phyloP scores from a whole-genome alignment of 148 eudicot species.

The Euryodendron excelsum region DNA sequence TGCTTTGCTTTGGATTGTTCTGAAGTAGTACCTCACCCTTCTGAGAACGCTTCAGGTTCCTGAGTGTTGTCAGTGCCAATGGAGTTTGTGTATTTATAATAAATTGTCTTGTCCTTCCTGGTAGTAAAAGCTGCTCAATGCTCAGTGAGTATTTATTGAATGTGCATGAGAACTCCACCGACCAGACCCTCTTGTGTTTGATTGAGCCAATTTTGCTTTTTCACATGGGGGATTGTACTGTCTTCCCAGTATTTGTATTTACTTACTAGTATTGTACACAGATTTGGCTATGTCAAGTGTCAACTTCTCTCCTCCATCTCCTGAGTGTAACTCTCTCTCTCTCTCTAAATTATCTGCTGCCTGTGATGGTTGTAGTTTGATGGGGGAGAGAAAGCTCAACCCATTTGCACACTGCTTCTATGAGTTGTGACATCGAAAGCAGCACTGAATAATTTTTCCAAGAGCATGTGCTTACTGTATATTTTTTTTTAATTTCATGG shows the following conservation, averaged over 20 bases:
- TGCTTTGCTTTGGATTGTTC: neutral
- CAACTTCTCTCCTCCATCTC: neutral
- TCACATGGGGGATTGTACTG: neutral
- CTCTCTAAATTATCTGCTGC: neutral
- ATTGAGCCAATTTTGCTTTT: no score
- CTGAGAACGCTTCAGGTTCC: conserved; percentile 5
- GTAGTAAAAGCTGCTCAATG: no score
- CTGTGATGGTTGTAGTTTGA: neutral
- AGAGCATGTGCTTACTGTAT: no score
- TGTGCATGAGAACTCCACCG: conserved; percentile 6
- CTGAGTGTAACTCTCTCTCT: no score
- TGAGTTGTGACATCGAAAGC: no score
- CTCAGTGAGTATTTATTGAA: no score
- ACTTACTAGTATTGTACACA: neutral
- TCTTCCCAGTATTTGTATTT: no score
- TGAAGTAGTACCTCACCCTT: conserved; percentile 1
- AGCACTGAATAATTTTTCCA: no score
- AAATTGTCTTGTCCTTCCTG: conserved; percentile 5
- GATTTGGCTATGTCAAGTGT: neutral
- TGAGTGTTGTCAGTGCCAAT: conserved; percentile 15
- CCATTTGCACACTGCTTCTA: no score
- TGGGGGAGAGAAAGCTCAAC: no score
- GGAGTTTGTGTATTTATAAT: conserved; percentile 14
- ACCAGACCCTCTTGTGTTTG: no score
- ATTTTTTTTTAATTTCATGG: no score